A percentile compares a stretch with the other conserved stretches of the same genome.
These are phyloP conservation scores for Helicostylum pulchrum DNA, from an alignment of 192 early-diverging fungal species.

Conservation along the genomic window DNA sequence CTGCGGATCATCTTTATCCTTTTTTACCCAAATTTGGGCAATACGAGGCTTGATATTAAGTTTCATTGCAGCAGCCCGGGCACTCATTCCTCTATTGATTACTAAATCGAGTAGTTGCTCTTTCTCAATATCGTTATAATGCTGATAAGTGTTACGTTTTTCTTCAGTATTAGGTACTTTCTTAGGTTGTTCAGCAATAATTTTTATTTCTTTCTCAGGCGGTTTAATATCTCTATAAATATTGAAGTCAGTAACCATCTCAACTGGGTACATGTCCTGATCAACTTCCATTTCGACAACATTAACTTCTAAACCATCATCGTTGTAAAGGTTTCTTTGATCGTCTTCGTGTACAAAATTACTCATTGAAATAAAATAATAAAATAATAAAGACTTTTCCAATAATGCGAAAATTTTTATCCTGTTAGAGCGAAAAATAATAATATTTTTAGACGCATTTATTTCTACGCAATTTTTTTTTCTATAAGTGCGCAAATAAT, in stretches of 20 bases:
- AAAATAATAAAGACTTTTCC: too few species aligned
- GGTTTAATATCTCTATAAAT: conserved; percentile 8
- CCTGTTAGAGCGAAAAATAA: too few species aligned
- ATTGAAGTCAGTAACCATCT: background rate
- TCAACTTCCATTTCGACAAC: background rate
- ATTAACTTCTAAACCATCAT: too few species aligned
- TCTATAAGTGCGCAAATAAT: too few species aligned
- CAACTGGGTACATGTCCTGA: background rate
- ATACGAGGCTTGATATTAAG: background rate
- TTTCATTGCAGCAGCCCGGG: background rate
- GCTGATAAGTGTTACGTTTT: background rate
- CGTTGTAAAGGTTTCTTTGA: too few species aligned
- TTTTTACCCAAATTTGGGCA: background rate
- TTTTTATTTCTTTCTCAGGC: background rate
- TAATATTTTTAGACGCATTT: too few species aligned
- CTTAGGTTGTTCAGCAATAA: background rate
- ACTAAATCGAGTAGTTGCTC: background rate
- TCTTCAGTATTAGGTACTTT: too few species aligned
- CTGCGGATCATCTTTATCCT: background rate
- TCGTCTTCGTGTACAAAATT: too few species aligned
- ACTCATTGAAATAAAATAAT: too few species aligned
- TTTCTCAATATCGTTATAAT: background rate
- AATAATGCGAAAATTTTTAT: too few species aligned
- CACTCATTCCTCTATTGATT: background rate
- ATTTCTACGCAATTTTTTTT: too few species aligned